Evolutionary conservation across 2,329 filamentous ascomycete genomes (phyloP).

Genomic region (Pseudogymnoascus sp.): DNA sequence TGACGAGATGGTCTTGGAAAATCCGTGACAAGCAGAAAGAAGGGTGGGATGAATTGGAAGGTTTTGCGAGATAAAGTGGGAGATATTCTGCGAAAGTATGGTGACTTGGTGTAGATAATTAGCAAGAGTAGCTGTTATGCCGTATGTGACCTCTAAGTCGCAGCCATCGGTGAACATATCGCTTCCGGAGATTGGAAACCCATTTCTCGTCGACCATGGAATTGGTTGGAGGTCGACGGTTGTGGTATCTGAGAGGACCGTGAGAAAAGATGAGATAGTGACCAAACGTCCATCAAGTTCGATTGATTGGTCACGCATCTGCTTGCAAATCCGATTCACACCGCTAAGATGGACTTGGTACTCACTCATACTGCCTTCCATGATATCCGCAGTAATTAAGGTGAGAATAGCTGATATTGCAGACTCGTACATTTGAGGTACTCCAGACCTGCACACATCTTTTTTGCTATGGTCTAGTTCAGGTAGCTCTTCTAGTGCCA

Average conservation of each 20-base stretch:
- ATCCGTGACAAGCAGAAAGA: background rate
- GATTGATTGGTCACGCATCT: background rate
- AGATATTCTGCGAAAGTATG: background rate
- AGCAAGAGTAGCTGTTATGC: background rate
- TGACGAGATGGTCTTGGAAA: background rate
- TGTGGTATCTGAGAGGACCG: background rate
- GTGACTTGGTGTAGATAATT: background rate
- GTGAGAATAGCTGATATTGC: background rate
- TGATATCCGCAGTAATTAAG: background rate
- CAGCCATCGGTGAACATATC: background rate
- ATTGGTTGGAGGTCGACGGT: background rate
- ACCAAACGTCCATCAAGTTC: background rate
- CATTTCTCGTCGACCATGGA: background rate
- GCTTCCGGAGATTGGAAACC: background rate
- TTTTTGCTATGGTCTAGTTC: background rate
- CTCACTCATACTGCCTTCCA: background rate
- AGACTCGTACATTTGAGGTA: background rate
- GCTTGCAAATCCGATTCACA: background rate
- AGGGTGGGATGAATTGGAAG: background rate
- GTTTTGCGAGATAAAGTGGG: background rate
- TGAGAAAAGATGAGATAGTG: background rate
- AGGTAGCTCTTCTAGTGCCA: background rate
- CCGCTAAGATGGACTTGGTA: background rate
- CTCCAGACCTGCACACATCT: background rate
- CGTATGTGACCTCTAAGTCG: background rate